Conservation (phyloP, 768 basidiomycete genomes). For the Auriscalpium orientale region DNA sequence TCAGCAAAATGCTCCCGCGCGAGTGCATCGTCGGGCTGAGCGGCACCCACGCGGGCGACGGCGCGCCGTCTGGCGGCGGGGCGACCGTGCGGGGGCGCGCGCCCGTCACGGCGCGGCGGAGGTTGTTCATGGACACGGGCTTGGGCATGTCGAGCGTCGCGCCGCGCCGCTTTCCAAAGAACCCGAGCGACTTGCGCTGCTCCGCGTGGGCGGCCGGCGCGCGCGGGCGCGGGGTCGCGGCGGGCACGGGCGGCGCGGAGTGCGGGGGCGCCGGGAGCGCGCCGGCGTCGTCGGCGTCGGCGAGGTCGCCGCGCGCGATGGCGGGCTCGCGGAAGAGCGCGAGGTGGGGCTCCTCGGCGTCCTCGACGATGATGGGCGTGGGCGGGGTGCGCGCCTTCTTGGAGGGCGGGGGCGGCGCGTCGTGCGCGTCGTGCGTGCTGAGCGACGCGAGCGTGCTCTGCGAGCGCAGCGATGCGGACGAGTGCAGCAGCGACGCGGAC, state of each 20-base stretch:
- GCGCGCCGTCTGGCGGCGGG: background rate
- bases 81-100: background rate
- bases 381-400: background rate
- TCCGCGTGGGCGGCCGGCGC: background rate
- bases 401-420: background rate
- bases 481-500: conserved; percentile 1
- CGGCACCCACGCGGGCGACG: conserved; percentile 26
- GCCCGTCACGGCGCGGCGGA: conserved; percentile 5
- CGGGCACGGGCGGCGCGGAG: background rate
- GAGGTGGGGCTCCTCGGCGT: background rate
- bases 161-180: conserved; percentile 2
- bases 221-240: background rate
- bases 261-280: background rate
- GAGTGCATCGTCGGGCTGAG: conserved; percentile 55
- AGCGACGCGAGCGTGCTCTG: background rate
- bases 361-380: conserved; percentile 4
- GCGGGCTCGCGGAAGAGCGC: background rate
- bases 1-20: conserved; percentile 45
- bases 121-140: background rate
- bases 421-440: background rate
- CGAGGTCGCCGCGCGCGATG: background rate
- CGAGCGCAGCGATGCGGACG: conserved; percentile 5
- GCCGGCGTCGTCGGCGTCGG: background rate
- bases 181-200: background rate
- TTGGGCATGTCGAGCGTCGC: background rate